These are phyloP conservation scores for Calonectria pseudoturangicola DNA, from an alignment of 2,329 filamentous ascomycete species.

Conservation along the genomic window DNA sequence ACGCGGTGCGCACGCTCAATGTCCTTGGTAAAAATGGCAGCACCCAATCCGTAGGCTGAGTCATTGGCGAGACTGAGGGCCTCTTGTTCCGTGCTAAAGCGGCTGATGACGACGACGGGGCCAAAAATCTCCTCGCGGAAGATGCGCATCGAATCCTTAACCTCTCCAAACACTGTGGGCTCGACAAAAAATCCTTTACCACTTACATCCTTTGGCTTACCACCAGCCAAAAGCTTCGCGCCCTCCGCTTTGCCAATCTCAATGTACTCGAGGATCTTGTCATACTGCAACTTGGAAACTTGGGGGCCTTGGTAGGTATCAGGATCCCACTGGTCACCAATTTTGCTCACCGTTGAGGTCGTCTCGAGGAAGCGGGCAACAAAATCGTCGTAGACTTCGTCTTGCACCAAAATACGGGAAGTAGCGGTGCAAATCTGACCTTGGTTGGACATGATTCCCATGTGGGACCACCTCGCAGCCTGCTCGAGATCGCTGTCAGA, in stretches of 20 bases:
- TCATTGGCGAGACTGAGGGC: conserved; percentile 83
- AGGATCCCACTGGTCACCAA: conserved; percentile 56
- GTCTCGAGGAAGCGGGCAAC: conserved; percentile 84
- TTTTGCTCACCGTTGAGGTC: conserved; percentile 69
- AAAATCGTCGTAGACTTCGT: conserved; percentile 89
- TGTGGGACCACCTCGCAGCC: conserved; percentile 84
- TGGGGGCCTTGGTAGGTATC: conserved; percentile 62
- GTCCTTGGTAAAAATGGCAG: conserved; percentile 86
- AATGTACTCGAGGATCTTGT: conserved; percentile 80
- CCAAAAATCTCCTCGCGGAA: conserved; percentile 94
- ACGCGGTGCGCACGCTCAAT: conserved; percentile 87
- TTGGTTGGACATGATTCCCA: conserved; percentile 78
- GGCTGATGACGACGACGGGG: conserved; percentile 86
- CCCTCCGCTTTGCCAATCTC: conserved; percentile 55
- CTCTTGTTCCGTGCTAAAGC: conserved; percentile 87
- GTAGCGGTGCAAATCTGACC: conserved; percentile 82
- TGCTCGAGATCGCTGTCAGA: conserved; percentile 84
- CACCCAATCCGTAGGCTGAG: conserved; percentile 85
- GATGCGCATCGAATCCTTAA: conserved; percentile 82
- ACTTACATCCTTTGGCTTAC: conserved; percentile 70
- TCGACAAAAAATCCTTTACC: conserved; percentile 89
- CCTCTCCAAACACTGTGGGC: conserved; percentile 89
- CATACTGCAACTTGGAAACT: conserved; percentile 79
- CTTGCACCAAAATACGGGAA: conserved; percentile 88
- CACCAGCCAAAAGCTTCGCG: conserved; percentile 54